These are phyloP conservation scores for Claviceps monticola DNA, from an alignment of 2,329 filamentous ascomycete species.

Conservation along the genomic window DNA sequence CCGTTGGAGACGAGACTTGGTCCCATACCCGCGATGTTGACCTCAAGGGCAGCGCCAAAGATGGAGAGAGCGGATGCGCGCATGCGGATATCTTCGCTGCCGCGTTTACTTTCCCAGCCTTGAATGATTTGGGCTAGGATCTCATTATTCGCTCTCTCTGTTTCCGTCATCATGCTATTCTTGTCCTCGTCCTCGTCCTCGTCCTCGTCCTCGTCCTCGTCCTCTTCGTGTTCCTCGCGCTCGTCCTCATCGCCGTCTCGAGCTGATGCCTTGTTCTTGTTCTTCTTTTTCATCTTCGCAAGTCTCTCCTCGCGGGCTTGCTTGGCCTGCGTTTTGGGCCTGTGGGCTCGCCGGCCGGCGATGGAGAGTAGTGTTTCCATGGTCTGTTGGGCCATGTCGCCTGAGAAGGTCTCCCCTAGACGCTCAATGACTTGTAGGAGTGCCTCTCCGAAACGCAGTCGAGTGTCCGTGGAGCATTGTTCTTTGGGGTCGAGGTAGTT, in stretches of 20 bases:
- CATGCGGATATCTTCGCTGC: conserved; percentile 56
- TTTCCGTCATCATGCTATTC: conserved; percentile 21
- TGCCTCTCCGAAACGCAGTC: conserved; percentile 56
- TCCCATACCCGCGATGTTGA: conserved; percentile 42
- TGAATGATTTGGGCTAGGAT: conserved; percentile 44
- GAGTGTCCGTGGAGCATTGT: conserved; percentile 42
- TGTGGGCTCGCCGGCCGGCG: conserved; percentile 47
- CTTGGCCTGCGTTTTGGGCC: conserved; percentile 43
- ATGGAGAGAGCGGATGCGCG: conserved; percentile 56
- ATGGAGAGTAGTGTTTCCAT: conserved; percentile 47
- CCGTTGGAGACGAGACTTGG: conserved; percentile 37
- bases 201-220: conserved; percentile 20
- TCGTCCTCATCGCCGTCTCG: conserved; percentile 11
- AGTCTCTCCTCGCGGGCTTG: conserved; percentile 38
- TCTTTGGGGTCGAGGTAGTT: conserved; percentile 53
- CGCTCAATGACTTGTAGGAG: conserved; percentile 50
- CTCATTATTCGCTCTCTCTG: conserved; percentile 32
- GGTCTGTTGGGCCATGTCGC: conserved; percentile 36
- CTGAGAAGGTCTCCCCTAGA: conserved; percentile 40
- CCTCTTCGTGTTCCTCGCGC: conserved; percentile 19
- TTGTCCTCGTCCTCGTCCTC: conserved; percentile 22
- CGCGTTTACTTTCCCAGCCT: conserved; percentile 53
- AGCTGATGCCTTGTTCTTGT: conserved; percentile 16
- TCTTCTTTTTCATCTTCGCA: conserved; percentile 29
- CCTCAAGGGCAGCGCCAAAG: conserved; percentile 45